Evolutionary conservation across 495 filamentous ascomycete species (phyloP).

Genomic region (Lasiosphaeria ovina): DNA sequence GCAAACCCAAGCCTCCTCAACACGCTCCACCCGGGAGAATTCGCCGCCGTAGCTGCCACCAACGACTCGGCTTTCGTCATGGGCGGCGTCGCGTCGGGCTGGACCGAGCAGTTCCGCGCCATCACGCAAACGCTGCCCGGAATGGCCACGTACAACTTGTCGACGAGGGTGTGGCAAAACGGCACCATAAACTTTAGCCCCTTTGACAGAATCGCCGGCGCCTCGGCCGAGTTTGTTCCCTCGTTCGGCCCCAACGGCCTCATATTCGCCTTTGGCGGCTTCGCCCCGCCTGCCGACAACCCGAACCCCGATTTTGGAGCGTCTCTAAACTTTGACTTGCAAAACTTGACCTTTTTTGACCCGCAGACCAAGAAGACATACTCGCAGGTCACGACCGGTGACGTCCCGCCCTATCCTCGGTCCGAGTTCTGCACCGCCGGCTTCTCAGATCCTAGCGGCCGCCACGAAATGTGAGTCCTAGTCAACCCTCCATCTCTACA

Average conservation of each 20-base stretch:
- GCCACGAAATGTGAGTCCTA: conserved; percentile 31
- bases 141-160: conserved; percentile 22
- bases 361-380: conserved; percentile 34
- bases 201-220: conserved; percentile 12
- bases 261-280: conserved; percentile 36
- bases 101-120: conserved; percentile 5
- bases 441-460: conserved; percentile 30
- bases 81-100: conserved; percentile 15
- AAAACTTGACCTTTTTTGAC: conserved; percentile 34
- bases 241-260: conserved; percentile 27
- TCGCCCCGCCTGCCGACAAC: conserved; percentile 22
- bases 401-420: conserved; percentile 18
- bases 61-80: conserved; percentile 14
- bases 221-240: conserved; percentile 32
- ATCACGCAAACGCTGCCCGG: conserved; percentile 18
- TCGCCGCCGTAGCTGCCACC: conserved; percentile 7
- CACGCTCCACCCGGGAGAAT: background rate
- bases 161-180: conserved; percentile 18
- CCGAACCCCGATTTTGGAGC: background rate
- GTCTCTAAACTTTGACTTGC: conserved; percentile 16
- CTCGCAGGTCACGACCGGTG: conserved; percentile 31
- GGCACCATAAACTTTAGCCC: conserved; percentile 16
- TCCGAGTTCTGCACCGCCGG: conserved; percentile 32
- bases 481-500: background rate
- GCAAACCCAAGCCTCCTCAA: conserved; percentile 9